A percentile compares a stretch with the other conserved stretches of the same genome.
Conservation (phyloP, 208 protist genomes). For the Acanthamoeba culbertsoni region DNA sequence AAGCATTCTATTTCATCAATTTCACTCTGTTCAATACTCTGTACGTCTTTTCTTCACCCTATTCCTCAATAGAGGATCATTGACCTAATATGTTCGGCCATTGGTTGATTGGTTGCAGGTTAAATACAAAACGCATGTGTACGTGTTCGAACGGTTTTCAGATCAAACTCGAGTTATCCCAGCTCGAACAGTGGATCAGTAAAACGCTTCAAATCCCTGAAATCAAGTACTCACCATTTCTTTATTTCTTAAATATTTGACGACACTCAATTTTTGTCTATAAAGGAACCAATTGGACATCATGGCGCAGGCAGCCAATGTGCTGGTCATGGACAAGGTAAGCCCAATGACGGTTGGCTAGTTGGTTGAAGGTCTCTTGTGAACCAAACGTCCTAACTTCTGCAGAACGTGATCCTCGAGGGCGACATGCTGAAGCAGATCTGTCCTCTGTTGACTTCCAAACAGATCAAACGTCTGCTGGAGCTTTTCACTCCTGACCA, state of each 20-base stretch:
- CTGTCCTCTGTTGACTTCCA: slow-evolving; percentile 17
- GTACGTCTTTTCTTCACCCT: no score
- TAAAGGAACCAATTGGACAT: slow-evolving; percentile 22
- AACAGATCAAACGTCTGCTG: slow-evolving; percentile 49
- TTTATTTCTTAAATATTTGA: no score
- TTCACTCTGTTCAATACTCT: slow-evolving; percentile 48
- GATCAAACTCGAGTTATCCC: slow-evolving; percentile 48
- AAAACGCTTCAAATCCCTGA: slow-evolving; percentile 19
- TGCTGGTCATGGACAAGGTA: slow-evolving; percentile 61
- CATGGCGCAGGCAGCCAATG: slow-evolving; percentile 51
- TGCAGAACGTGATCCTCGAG: not conserved
- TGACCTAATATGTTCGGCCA: no score
- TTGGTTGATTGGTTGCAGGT: not conserved
- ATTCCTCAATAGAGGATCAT: no score
- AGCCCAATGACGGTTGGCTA: no score
- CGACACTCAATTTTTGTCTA: no score
- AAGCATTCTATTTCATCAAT: slow-evolving; percentile 49
- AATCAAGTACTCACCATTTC: slow-evolving; percentile 31
- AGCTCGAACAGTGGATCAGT: slow-evolving; percentile 58
- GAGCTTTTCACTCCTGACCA: slow-evolving; percentile 53
- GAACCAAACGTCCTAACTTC: no score
- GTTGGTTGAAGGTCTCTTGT: no score
- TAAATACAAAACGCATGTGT: slow-evolving; percentile 37
- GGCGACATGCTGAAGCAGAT: slow-evolving; percentile 43
- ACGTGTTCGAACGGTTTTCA: slow-evolving; percentile 55